Conservation (phyloP, 345 rosid species). For the Populus ilicifolia region DNA sequence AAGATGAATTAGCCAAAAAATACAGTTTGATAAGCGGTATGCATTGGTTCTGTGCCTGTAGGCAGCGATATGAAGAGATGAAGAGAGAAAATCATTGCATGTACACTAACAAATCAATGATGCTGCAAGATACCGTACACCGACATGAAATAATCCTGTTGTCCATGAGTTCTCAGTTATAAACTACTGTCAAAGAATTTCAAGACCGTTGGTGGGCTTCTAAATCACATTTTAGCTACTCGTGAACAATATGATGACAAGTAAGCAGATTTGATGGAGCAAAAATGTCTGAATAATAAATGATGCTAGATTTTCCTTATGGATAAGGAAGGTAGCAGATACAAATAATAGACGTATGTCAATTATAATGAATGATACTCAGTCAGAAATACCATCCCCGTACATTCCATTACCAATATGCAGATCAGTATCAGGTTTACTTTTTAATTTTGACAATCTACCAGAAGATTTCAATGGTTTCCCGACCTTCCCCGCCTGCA, state of each 20-base stretch:
- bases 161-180: not conserved
- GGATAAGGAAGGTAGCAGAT: not conserved
- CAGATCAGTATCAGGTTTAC: conserved; percentile 48
- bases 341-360: not conserved
- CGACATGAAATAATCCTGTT: not conserved
- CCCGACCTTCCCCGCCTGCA: conserved; percentile 86
- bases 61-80: not conserved
- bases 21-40: not conserved
- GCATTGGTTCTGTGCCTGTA: not conserved
- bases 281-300: too few species aligned
- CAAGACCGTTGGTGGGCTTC: not conserved
- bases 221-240: not conserved
- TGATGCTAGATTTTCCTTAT: not conserved
- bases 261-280: not conserved
- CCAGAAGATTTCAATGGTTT: conserved; percentile 61
- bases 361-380: conserved; percentile 13
- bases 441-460: conserved; percentile 54
- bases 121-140: not conserved
- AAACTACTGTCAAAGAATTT: not conserved
- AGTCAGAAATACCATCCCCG: conserved; percentile 49
- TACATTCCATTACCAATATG: conserved; percentile 48
- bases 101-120: not conserved
- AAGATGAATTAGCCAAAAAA: too few species aligned
- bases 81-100: not conserved
- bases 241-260: not conserved